Evolutionary conservation across 768 basidiomycete species (phyloP).

Genomic region (Cyclocybe cylindracea): DNA sequence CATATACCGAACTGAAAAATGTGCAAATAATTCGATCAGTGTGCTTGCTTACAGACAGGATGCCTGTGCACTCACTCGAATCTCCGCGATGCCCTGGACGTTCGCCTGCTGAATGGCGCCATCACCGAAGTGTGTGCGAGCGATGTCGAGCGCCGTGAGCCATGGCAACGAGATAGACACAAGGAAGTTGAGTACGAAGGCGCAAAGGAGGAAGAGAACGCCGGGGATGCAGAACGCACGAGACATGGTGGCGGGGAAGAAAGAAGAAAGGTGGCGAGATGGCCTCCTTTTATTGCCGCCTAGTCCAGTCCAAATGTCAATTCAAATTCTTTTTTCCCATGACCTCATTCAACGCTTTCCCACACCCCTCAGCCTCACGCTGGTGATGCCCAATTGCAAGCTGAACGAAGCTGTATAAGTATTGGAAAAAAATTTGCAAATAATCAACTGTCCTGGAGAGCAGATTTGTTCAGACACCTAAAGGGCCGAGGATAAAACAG

Average conservation of each 20-base stretch:
- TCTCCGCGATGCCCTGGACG: constrained; percentile 35
- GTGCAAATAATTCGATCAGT: background rate
- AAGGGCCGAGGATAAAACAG: too few relatives aligned
- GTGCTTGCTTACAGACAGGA: background rate
- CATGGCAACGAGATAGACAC: constrained; percentile 73
- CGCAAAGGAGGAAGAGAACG: constrained; percentile 50
- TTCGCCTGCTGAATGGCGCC: constrained; percentile 20
- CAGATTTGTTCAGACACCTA: too few relatives aligned
- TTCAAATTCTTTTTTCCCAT: background rate
- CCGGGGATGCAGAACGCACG: constrained; percentile 65
- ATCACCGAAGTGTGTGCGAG: constrained; percentile 51
- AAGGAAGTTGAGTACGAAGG: constrained; percentile 67
- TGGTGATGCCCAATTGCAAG: too few relatives aligned
- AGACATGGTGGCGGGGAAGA: constrained; percentile 22
- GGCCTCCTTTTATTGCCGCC: background rate
- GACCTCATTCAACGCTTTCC: too few relatives aligned
- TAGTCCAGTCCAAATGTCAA: background rate
- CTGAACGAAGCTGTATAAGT: too few relatives aligned
- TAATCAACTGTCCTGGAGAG: too few relatives aligned
- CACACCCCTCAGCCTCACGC: too few relatives aligned
- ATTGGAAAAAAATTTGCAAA: too few relatives aligned
- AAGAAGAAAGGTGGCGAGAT: constrained; percentile 5
- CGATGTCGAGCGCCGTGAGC: constrained; percentile 67
- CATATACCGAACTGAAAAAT: constrained; percentile 66
- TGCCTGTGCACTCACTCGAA: constrained; percentile 49